A percentile compares a stretch with the other conserved stretches of the same genome.
phyloP scores from a whole-genome alignment of 306 rosid genomes.

The Casuarina equisetifolia region DNA sequence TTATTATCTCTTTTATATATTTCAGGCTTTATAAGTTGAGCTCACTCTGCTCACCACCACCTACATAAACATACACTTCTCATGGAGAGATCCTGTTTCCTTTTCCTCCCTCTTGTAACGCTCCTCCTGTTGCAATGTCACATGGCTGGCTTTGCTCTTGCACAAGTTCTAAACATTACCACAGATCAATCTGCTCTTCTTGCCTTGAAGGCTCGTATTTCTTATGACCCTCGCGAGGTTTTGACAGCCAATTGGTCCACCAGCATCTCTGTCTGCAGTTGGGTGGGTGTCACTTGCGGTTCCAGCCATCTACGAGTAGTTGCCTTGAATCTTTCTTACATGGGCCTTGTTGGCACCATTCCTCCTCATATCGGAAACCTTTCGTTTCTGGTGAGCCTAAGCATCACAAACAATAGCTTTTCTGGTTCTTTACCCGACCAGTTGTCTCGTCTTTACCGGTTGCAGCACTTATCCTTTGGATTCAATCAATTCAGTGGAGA shows the following conservation, averaged over 20 bases:
- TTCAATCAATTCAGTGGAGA: not conserved
- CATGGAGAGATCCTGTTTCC: too few species aligned
- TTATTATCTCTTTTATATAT: too few species aligned
- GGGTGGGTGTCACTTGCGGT: not conserved
- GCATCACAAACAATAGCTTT: not conserved
- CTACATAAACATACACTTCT: too few species aligned
- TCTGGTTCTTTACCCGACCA: not conserved
- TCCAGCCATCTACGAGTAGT: not conserved
- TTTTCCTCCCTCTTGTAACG: too few species aligned
- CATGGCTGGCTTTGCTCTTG: too few species aligned
- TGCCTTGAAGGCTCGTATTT: not conserved
- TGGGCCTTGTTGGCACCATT: not conserved
- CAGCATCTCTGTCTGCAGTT: not conserved
- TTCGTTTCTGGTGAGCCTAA: not conserved
- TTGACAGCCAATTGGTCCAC: not conserved
- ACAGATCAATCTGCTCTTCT: not conserved
- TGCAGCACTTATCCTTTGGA: not conserved
- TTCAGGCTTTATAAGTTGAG: too few species aligned
- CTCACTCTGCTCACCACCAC: too few species aligned
- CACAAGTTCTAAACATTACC: not conserved
- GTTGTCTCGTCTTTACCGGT: not conserved
- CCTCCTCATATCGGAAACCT: not conserved
- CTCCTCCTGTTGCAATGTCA: too few species aligned
- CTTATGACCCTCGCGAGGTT: not conserved
- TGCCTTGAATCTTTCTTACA: not conserved